Base-by-base conservation (phyloP, 2,329 filamentous ascomycete genomes). In the Bimuria novae-zelandiae region DNA sequence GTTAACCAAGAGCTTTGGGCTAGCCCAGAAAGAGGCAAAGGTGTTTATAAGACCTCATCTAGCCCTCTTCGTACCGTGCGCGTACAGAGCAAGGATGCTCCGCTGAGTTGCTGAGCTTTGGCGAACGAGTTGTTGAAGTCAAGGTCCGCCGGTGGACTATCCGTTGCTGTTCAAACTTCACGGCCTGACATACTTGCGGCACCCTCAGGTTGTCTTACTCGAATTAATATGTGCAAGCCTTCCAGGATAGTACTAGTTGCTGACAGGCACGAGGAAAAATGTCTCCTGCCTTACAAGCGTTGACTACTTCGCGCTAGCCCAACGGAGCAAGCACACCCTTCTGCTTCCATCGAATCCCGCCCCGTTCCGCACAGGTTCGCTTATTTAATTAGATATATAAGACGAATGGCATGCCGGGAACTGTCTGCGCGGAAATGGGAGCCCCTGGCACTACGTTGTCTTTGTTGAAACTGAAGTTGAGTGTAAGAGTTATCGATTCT, bases 71-170 rank as follows among this genome's bases (percentile, higher is more conserved):
- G 25, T 27, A 27, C 25, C 10, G 10, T 27, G 10, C 25, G 25
- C 25, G 25, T 27, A 27, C 10, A 27, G 40, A 30, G 39, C 2
- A 51, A 16, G 16, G 30, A 51, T 21, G 30, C 40, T 14, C 40
- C 25, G n/a, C 40, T 37, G 12, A 51, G 40, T 22, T 44, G 16
- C 19, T 35, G 12, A 40, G 41, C 42, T 41, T 52, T 52, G 4
- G 6, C 25, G 25, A 52, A 52, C 3, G 32, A 46, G 7, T 40
- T 41, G 23, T 42, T 52, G n/a, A 32, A 19, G n/a, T 41, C 22
- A 35, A 35, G 12, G 12, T 35, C 12, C 12, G 12, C 35, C 16
- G 16, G 16, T 10, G 16, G 35, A 37, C 17, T 37, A 14, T 37
- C 35, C 12, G 16, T 19, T 37, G 16, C 35, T 37, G 17, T 37